These are phyloP conservation scores for Schrenkiella parvula DNA, from an alignment of 345 rosid species.

Conservation along the genomic window DNA sequence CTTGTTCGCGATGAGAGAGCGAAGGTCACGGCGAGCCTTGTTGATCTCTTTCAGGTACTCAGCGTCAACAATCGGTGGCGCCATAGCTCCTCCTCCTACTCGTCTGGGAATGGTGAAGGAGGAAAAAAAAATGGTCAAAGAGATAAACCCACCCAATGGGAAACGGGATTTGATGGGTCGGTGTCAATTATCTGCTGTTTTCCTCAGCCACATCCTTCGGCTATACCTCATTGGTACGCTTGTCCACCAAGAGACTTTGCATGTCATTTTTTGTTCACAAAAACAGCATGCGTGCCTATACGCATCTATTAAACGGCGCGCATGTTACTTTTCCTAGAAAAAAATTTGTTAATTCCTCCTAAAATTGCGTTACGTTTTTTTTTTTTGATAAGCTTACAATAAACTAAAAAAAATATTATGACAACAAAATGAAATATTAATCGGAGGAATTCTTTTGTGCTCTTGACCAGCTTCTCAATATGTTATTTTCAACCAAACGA, in stretches of 20 bases:
- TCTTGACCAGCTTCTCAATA: not conserved
- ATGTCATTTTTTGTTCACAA: not conserved
- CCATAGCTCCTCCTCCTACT: constrained; percentile 43
- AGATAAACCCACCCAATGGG: constrained; percentile 26
- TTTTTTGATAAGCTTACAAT: not conserved
- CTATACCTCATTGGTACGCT: constrained; percentile 22
- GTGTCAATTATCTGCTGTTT: constrained; percentile 28
- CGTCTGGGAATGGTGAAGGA: not conserved
- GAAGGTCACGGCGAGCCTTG: constrained; percentile 91
- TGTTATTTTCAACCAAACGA: not conserved
- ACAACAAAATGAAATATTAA: not conserved
- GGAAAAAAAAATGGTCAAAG: constrained; percentile 12
- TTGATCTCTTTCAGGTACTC: constrained; percentile 83
- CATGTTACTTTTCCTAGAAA: not conserved
- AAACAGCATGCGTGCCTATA: not conserved
- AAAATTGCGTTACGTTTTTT: not conserved
- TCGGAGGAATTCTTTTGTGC: not conserved
- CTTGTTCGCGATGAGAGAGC: constrained; percentile 74
- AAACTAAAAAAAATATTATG: not conserved
- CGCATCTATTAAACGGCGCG: not conserved
- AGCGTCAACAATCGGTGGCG: constrained; percentile 65
- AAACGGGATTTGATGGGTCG: constrained; percentile 12
- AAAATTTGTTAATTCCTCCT: not conserved
- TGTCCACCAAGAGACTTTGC: not conserved
- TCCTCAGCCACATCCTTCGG: constrained; percentile 5